Evolutionary conservation across 495 filamentous ascomycete species (phyloP).

Genomic region (Trypethelium eluteriae): DNA sequence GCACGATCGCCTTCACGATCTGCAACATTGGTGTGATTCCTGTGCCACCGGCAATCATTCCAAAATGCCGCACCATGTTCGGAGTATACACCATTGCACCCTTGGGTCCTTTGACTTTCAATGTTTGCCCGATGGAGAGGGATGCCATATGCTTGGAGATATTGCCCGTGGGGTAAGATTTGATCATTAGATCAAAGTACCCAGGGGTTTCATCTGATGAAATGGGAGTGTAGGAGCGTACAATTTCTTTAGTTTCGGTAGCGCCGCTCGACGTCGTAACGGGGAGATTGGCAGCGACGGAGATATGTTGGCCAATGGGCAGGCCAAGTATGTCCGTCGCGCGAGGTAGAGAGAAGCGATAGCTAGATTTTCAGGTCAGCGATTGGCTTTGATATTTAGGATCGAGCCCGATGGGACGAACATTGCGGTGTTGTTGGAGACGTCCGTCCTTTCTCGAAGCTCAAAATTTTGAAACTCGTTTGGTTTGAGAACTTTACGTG

Average conservation of each 20-base stretch:
- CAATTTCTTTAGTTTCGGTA: constrained; percentile 73
- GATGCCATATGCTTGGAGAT: constrained; percentile 84
- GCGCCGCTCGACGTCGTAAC: constrained; percentile 46
- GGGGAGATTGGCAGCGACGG: constrained; percentile 58
- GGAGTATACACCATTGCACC: constrained; percentile 94
- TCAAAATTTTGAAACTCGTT: constrained; percentile 81
- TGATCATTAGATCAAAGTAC: constrained; percentile 93
- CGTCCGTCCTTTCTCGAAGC: constrained; percentile 79
- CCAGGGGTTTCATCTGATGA: constrained; percentile 86
- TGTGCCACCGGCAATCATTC: constrained; percentile 96
- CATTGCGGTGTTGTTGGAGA: constrained; percentile 97
- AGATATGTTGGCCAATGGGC: constrained; percentile 97
- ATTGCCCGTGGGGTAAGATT: constrained; percentile 93
- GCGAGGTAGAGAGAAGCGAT: constrained; percentile 78
- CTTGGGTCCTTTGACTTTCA: constrained; percentile 88
- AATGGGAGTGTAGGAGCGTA: constrained; percentile 95
- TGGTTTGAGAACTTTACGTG: constrained; percentile 76
- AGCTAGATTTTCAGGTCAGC: constrained; percentile 42
- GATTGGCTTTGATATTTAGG: neutral
- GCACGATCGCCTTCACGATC: constrained; percentile 81
- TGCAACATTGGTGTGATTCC: constrained; percentile 98
- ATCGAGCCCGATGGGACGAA: constrained; percentile 32
- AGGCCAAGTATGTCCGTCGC: constrained; percentile 79
- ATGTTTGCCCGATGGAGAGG: constrained; percentile 72
- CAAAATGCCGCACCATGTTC: constrained; percentile 87